Evolutionary conservation across 2,329 filamentous ascomycete species (phyloP).

Genomic region (Colletotrichum kahawae): DNA sequence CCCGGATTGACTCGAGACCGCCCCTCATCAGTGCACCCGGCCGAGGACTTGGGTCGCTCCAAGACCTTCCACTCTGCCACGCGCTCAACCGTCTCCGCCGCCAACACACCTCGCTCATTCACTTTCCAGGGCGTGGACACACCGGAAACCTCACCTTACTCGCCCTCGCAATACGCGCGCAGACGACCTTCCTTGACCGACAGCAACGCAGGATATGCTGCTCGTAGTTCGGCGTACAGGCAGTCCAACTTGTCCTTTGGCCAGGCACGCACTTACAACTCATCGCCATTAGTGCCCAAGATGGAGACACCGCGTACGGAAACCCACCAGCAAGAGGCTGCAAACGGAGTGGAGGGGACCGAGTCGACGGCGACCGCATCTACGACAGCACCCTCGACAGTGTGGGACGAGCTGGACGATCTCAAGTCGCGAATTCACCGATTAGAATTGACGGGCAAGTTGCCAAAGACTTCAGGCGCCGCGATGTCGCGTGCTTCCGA

Average conservation of each 20-base stretch:
- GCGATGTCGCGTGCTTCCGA: slow-evolving; percentile 76
- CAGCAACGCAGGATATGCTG: slow-evolving; percentile 40
- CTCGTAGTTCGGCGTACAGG: slow-evolving; percentile 51
- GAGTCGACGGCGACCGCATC: slow-evolving; percentile 87
- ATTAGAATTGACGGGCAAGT: slow-evolving; percentile 86
- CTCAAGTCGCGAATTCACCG: slow-evolving; percentile 91
- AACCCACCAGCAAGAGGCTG: slow-evolving; percentile 35
- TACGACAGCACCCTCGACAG: slow-evolving; percentile 86
- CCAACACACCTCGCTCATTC: slow-evolving; percentile 54
- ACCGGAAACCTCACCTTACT: slow-evolving; percentile 23
- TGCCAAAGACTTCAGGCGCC: slow-evolving; percentile 81
- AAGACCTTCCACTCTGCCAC: slow-evolving; percentile 32
- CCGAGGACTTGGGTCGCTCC: slow-evolving; percentile 39
- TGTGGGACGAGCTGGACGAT: slow-evolving; percentile 98
- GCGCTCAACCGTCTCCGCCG: slow-evolving; percentile 36
- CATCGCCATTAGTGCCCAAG: slow-evolving; percentile 63
- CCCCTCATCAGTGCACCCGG: slow-evolving; percentile 41
- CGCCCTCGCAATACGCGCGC: slow-evolving; percentile 24
- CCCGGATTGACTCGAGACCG: slow-evolving; percentile 44
- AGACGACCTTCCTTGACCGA: slow-evolving; percentile 56
- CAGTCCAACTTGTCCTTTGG: slow-evolving; percentile 39
- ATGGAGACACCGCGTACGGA: slow-evolving; percentile 42
- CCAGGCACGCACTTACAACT: slow-evolving; percentile 57
- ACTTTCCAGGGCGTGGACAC: slow-evolving; percentile 57
- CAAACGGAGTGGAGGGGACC: slow-evolving; percentile 66